Conservation (phyloP, 208 protist species). For the Naegleria fowleri region DNA sequence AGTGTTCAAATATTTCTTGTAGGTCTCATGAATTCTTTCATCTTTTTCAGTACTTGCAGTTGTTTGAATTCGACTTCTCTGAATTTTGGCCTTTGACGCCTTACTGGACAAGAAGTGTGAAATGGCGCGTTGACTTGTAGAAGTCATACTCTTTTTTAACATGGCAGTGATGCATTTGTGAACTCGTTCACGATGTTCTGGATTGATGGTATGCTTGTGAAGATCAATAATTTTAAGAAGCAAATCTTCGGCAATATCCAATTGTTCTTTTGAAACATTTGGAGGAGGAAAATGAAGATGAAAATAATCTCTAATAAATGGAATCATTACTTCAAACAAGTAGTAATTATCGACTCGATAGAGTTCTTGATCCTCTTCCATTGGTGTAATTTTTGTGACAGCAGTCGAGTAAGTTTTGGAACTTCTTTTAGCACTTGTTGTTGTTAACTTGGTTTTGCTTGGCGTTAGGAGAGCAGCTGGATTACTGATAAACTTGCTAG, state of each 20-base stretch:
- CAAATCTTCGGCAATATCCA: background rate
- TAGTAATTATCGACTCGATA: background rate
- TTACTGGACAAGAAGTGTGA: background rate
- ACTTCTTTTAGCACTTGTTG: background rate
- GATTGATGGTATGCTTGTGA: background rate
- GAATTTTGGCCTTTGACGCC: background rate
- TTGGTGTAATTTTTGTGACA: background rate
- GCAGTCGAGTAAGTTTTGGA: background rate
- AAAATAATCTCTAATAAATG: background rate
- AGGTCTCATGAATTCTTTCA: background rate
- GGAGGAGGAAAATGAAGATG: background rate
- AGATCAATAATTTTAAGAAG: background rate
- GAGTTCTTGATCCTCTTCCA: background rate
- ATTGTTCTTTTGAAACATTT: background rate
- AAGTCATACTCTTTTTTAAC: background rate
- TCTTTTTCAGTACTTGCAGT: background rate
- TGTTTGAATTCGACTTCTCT: background rate
- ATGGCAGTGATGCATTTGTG: background rate
- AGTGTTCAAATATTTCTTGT: background rate
- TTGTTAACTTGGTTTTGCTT: background rate
- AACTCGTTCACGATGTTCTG: background rate
- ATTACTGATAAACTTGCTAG: background rate
- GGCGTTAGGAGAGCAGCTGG: background rate
- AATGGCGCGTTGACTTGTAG: background rate
- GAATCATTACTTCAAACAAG: background rate